Evolutionary conservation across 116 monocot genomes (phyloP).

Genomic region (Posidonia oceanica): DNA sequence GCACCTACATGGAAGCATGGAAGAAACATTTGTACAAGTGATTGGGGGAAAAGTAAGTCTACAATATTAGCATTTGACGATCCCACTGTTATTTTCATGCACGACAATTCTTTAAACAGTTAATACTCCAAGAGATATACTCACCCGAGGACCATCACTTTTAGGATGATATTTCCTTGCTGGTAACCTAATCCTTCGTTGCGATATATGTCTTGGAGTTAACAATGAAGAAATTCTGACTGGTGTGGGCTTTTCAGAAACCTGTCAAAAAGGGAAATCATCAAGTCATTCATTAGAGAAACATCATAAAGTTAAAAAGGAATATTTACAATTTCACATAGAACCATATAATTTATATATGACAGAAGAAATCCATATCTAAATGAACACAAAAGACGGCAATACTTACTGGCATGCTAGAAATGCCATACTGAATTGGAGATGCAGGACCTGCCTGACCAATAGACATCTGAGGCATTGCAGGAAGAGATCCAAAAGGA

Average conservation of each 20-base stretch:
- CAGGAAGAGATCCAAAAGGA: constrained; percentile 88
- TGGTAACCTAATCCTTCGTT: constrained; percentile 75
- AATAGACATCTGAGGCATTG: constrained; percentile 85
- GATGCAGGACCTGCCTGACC: constrained; percentile 47
- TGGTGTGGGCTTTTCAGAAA: constrained; percentile 58
- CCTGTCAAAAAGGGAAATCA: constrained; percentile 21
- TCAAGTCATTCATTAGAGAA: not conserved
- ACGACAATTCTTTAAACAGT: not conserved
- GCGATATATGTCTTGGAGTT: constrained; percentile 75
- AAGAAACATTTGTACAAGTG: not conserved
- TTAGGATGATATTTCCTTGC: constrained; percentile 75
- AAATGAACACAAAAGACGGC: not conserved
- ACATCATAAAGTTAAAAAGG: not conserved
- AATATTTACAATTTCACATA: not conserved
- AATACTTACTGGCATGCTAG: constrained; percentile 88
- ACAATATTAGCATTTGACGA: not conserved
- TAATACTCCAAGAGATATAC: not conserved
- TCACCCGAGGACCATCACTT: constrained; percentile 64
- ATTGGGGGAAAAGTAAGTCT: not conserved
- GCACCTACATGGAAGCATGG: constrained; percentile 40
- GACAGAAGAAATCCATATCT: constrained; percentile 1
- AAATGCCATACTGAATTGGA: constrained; percentile 94
- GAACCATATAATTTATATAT: not conserved
- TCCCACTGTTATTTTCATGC: not conserved
- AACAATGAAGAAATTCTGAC: constrained; percentile 52